phyloP scores from a whole-genome alignment of 805 yeast genomes.

The Scheffersomyces spartinae region DNA sequence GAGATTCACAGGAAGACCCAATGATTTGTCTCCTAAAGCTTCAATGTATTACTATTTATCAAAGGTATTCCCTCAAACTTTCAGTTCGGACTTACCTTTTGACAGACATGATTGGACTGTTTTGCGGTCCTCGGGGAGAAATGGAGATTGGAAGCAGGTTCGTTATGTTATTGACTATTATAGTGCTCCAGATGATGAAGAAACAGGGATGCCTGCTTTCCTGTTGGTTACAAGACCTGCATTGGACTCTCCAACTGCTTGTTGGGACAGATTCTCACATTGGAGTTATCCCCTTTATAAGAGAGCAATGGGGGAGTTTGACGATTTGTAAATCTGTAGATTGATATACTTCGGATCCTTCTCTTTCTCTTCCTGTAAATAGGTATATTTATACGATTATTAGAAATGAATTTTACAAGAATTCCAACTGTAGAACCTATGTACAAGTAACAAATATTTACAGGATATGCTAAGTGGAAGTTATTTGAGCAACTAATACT shows the following conservation, averaged over 20 bases:
- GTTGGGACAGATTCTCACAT: constrained; percentile 54
- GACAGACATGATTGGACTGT: constrained; percentile 99
- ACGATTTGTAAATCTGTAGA: constrained; percentile 4
- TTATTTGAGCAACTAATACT: too few species aligned
- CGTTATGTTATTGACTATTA: constrained; percentile 94
- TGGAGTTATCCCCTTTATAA: constrained; percentile 61
- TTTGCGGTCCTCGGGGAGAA: constrained; percentile 43
- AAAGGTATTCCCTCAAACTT: constrained; percentile 58
- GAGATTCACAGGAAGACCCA: constrained; percentile 87
- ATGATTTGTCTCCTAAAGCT: constrained; percentile 81
- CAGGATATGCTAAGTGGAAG: too few species aligned
- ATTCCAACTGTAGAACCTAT: neutral
- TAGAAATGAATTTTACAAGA: neutral
- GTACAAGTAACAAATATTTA: too few species aligned
- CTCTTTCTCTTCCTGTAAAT: too few species aligned
- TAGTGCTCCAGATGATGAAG: constrained; percentile 85
- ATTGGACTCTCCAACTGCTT: constrained; percentile 53
- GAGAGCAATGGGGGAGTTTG: constrained; percentile 53
- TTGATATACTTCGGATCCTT: too few species aligned
- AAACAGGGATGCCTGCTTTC: constrained; percentile 82
- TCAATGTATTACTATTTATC: constrained; percentile 54
- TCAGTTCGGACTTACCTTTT: constrained; percentile 76
- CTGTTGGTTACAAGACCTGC: constrained; percentile 95
- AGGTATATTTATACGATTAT: too few species aligned
- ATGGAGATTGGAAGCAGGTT: constrained; percentile 52